These are phyloP conservation scores for Penicillium sp. DNA, from an alignment of 2,329 filamentous ascomycete genomes.

Conservation along the genomic window DNA sequence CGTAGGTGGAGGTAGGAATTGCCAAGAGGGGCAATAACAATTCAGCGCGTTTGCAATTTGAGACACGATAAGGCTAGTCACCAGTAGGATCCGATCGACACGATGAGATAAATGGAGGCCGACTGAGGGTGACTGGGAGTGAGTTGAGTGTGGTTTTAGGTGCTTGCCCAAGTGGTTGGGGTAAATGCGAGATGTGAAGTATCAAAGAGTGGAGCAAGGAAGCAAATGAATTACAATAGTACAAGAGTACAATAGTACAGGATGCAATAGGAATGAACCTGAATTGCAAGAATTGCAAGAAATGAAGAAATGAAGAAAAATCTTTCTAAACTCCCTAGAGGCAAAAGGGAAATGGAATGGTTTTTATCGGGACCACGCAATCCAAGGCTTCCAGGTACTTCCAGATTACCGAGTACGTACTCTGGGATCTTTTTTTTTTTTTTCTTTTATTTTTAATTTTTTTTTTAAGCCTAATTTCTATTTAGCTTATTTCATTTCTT, in stretches of 20 bases:
- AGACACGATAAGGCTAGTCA: not conserved
- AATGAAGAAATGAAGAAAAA: not conserved
- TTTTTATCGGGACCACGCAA: not conserved
- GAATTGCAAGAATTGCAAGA: not conserved
- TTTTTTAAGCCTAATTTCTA: not conserved
- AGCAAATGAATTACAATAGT: not conserved
- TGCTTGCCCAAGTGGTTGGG: not conserved
- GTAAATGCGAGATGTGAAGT: not conserved
- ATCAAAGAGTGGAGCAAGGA: not conserved
- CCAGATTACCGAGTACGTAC: not conserved
- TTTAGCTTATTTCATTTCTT: not conserved
- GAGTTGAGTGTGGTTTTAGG: not conserved
- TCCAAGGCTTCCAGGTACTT: not conserved
- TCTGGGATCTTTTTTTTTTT: not conserved
- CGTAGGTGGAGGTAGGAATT: conserved; percentile 22
- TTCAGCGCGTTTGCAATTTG: conserved; percentile 3
- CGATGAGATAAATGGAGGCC: not conserved
- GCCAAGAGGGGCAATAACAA: conserved; percentile 24
- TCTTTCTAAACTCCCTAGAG: not conserved
- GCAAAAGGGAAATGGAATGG: not conserved
- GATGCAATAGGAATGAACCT: not conserved
- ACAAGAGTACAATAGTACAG: not conserved
- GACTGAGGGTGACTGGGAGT: not conserved
- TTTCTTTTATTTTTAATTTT: not conserved
- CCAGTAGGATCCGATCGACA: not conserved